A percentile compares a stretch with the other conserved stretches of the same genome.
Evolutionary conservation across 495 filamentous ascomycete species (phyloP).

Genomic region (Penicillium egyptiacum): DNA sequence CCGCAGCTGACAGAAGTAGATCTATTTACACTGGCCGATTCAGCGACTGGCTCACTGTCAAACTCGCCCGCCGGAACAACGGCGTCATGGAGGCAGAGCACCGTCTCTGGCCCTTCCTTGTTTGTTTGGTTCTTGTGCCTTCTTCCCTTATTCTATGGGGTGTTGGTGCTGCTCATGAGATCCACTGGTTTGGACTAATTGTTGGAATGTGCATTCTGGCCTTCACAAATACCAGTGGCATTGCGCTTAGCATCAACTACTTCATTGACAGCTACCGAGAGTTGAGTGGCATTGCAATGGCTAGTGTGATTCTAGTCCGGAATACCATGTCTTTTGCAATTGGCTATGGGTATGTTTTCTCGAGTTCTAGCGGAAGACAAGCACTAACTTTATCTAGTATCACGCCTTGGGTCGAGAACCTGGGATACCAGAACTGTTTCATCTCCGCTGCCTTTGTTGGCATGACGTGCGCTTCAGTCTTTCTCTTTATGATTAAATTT

Average conservation of each 20-base stretch:
- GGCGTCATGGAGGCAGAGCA: conserved; percentile 64
- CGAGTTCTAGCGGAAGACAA: neutral
- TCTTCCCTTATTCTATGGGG: conserved; percentile 64
- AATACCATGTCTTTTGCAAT: conserved; percentile 68
- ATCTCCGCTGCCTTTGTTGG: conserved; percentile 61
- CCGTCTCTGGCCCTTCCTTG: conserved; percentile 60
- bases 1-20: conserved; percentile 22
- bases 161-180: conserved; percentile 60
- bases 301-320: conserved; percentile 62
- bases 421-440: conserved; percentile 65
- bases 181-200: conserved; percentile 63
- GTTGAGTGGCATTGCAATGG: conserved; percentile 61
- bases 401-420: conserved; percentile 60
- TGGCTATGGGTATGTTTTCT: conserved; percentile 49
- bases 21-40: conserved; percentile 53
- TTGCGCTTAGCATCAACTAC: conserved; percentile 62
- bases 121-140: conserved; percentile 56
- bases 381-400: conserved; percentile 41
- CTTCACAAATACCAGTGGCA: conserved; percentile 55
- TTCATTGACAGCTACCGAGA: conserved; percentile 64
- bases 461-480: conserved; percentile 52
- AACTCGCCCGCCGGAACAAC: conserved; percentile 59
- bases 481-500: conserved; percentile 56
- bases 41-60: conserved; percentile 59
- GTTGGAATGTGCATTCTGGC: conserved; percentile 63